phyloP scores from a whole-genome alignment of 75 land plant species.

The Ceratopteris richardii region DNA sequence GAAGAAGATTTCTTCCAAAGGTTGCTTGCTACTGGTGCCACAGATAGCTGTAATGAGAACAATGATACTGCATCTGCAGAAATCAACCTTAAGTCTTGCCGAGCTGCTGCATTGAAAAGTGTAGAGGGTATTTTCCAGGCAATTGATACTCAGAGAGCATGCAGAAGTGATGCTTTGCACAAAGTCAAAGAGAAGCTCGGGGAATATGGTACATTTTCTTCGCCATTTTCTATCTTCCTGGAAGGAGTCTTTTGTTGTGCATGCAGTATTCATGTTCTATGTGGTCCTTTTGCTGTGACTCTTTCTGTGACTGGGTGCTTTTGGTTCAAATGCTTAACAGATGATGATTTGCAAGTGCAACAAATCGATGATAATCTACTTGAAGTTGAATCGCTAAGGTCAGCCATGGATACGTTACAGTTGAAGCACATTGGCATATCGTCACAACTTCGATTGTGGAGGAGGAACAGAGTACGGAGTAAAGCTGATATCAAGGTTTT shows the following conservation, averaged over 20 bases:
- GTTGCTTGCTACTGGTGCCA: conserved; percentile 61
- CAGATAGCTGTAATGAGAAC: conserved; percentile 43
- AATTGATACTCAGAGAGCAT: conserved; percentile 40
- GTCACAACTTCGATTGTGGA: conserved; percentile 34
- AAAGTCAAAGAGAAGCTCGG: conserved; percentile 21
- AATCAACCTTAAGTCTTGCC: conserved; percentile 19
- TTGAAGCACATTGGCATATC: conserved; percentile 62
- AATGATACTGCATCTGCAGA: conserved; percentile 23
- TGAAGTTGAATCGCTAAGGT: conserved; percentile 12
- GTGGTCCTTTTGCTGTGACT: too few species aligned
- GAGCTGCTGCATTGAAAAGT: conserved; percentile 28
- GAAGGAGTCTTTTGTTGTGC: too few species aligned
- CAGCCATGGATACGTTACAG: conserved; percentile 43
- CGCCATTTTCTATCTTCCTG: too few species aligned
- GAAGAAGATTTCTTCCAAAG: conserved; percentile 60
- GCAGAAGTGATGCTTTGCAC: conserved; percentile 36
- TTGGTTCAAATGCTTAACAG: not conserved
- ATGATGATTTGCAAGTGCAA: not conserved
- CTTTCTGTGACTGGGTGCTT: not conserved
- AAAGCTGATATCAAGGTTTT: conserved; percentile 52
- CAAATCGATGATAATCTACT: not conserved
- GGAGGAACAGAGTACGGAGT: conserved; percentile 51
- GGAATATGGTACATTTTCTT: conserved; percentile 44
- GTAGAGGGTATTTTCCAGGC: conserved; percentile 36
- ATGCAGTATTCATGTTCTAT: too few species aligned